phyloP scores from a whole-genome alignment of 202 grass and related monocot genomes.

The Setaria italica region DNA sequence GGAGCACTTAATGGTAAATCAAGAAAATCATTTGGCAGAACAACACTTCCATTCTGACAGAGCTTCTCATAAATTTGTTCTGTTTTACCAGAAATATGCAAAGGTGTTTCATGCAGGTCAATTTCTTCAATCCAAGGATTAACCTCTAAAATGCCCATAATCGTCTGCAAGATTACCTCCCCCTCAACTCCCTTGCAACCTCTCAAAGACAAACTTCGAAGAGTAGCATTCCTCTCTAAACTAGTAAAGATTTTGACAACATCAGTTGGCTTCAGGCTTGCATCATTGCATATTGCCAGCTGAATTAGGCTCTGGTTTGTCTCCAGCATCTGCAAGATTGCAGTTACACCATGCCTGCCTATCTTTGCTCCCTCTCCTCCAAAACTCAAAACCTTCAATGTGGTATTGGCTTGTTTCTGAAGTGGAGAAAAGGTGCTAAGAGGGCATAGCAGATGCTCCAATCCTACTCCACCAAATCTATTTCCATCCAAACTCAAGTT shows the following conservation, averaged over 20 bases:
- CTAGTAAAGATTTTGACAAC: constrained; percentile 78
- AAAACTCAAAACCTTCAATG: constrained; percentile 75
- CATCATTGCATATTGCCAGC: constrained; percentile 64
- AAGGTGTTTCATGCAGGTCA: constrained; percentile 80
- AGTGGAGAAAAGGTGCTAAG: constrained; percentile 86
- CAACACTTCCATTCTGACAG: constrained; percentile 70
- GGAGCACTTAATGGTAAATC: constrained; percentile 66
- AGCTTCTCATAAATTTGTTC: constrained; percentile 82
- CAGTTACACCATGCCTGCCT: constrained; percentile 59
- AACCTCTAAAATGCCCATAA: constrained; percentile 75
- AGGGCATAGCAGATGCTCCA: constrained; percentile 87
- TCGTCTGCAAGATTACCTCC: constrained; percentile 70
- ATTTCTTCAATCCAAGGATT: constrained; percentile 99
- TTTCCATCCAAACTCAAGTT: constrained; percentile 82
- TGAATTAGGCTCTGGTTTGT: constrained; percentile 80
- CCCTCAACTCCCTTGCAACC: constrained; percentile 87
- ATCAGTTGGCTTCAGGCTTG: constrained; percentile 76
- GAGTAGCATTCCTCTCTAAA: constrained; percentile 83
- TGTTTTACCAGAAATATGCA: constrained; percentile 74
- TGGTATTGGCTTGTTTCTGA: constrained; percentile 87
- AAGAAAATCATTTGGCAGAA: constrained; percentile 63
- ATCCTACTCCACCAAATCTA: constrained; percentile 70
- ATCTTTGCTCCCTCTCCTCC: constrained; percentile 68
- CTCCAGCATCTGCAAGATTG: constrained; percentile 85
- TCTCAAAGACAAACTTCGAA: constrained; percentile 66